These are phyloP conservation scores for Debaryomyces castellii DNA, from an alignment of 805 yeast genomes.

Conservation along the genomic window DNA sequence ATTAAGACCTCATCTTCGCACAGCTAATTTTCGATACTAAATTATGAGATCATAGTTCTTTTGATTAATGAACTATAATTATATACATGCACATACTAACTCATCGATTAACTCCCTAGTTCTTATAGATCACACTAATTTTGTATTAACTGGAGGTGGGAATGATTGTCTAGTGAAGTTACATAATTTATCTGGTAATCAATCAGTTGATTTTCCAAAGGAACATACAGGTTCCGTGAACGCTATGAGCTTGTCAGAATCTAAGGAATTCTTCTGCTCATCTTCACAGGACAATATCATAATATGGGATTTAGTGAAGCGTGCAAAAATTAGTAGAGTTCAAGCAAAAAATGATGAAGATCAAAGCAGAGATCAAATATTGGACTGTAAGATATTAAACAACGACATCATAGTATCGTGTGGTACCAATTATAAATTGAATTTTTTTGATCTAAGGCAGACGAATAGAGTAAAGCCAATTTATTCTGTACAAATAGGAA, in stretches of 20 bases:
- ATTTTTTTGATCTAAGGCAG: conserved; percentile 23
- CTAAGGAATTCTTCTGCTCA: conserved; percentile 12
- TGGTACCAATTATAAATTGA: conserved; percentile 22
- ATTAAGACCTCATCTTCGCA: no score
- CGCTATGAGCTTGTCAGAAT: conserved; percentile 12
- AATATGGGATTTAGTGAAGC: conserved; percentile 21
- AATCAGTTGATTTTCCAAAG: conserved; percentile 13
- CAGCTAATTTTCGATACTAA: no score
- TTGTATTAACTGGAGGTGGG: conserved; percentile 22
- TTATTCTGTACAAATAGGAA: conserved; percentile 15
- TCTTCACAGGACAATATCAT: conserved; percentile 15
- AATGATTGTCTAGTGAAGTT: conserved; percentile 16
- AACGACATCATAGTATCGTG: conserved; percentile 20
- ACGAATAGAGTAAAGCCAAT: conserved; percentile 9
- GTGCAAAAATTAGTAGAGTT: conserved; percentile 7
- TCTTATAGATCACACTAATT: conserved; percentile 12
- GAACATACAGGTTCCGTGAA: conserved; percentile 17
- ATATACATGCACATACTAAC: conserved; percentile 10
- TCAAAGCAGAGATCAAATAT: conserved; percentile 10
- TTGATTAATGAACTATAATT: conserved; percentile 6
- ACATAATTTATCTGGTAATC: conserved; percentile 8
- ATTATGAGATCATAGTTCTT: no score
- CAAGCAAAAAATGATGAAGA: conserved; percentile 1
- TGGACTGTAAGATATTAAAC: conserved; percentile 19
- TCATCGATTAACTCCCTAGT: conserved; percentile 18